Percentiles rank a stretch among this genome's conserved stretches.
These are phyloP conservation scores for Acidomyces sp. DNA, from an alignment of 495 filamentous ascomycete species.

Conservation along the genomic window DNA sequence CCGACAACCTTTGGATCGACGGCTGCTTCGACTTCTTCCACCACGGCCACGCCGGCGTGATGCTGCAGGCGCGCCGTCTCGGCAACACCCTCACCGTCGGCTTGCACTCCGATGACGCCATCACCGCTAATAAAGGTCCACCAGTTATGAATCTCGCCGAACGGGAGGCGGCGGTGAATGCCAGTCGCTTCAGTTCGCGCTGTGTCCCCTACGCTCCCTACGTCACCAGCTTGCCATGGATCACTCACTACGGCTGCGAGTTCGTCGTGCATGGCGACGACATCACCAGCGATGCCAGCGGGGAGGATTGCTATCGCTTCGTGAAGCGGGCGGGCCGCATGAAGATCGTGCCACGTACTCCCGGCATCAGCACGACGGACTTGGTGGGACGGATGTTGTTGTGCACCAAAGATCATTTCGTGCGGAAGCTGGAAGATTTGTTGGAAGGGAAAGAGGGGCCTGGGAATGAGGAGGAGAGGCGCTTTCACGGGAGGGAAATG, in stretches of 20 bases:
- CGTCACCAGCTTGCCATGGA: slow-evolving; percentile 86
- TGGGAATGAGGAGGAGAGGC: slow-evolving; percentile 52
- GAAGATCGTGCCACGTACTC: slow-evolving; percentile 89
- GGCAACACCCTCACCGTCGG: slow-evolving; percentile 81
- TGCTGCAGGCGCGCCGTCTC: slow-evolving; percentile 80
- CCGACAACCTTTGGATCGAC: slow-evolving; percentile 88
- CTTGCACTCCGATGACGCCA: slow-evolving; percentile 87
- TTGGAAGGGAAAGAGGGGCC: slow-evolving; percentile 60
- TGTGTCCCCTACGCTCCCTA: slow-evolving; percentile 82
- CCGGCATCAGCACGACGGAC: slow-evolving; percentile 92
- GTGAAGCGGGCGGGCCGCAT: slow-evolving; percentile 87
- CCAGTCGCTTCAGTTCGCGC: slow-evolving; percentile 83
- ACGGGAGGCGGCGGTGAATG: slow-evolving; percentile 79
- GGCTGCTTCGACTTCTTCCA: slow-evolving; percentile 99
- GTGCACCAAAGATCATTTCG: slow-evolving; percentile 68
- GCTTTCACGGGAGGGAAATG: slow-evolving; percentile 47
- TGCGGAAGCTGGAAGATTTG: slow-evolving; percentile 54
- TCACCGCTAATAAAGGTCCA: slow-evolving; percentile 91
- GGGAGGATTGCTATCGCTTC: slow-evolving; percentile 92
- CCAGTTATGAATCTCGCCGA: slow-evolving; percentile 92
- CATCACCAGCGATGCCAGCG: slow-evolving; percentile 69
- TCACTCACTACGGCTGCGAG: slow-evolving; percentile 81
- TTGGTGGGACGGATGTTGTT: slow-evolving; percentile 93
- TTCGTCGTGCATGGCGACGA: slow-evolving; percentile 91
- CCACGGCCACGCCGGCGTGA: slow-evolving; percentile 93